phyloP scores from a whole-genome alignment of 2,329 filamentous ascomycete genomes.

The Penicillium brevicompactum region DNA sequence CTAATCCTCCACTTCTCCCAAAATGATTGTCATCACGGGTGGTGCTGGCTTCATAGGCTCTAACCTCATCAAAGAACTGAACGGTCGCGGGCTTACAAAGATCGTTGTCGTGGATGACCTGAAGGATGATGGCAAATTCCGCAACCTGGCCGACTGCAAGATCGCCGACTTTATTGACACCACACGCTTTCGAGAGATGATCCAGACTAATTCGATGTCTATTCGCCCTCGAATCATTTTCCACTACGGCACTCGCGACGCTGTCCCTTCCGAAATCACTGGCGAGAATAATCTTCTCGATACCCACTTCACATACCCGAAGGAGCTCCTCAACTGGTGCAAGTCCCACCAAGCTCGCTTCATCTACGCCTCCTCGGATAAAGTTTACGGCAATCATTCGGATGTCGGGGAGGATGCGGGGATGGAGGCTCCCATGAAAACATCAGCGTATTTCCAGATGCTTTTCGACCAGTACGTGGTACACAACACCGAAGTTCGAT shows the following conservation, averaged over 20 bases:
- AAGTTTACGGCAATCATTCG: background rate
- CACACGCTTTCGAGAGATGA: background rate
- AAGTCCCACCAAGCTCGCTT: background rate
- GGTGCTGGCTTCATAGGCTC: slow-evolving; percentile 5
- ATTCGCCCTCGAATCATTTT: slow-evolving; percentile 1
- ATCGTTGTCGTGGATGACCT: slow-evolving; percentile 4
- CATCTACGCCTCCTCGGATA: slow-evolving; percentile 6
- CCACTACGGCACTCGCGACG: background rate
- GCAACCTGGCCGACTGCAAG: slow-evolving; percentile 1
- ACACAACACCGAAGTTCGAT: background rate
- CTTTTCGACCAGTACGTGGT: slow-evolving; percentile 5
- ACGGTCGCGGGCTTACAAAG: slow-evolving; percentile 1
- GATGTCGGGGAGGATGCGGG: background rate
- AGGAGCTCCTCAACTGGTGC: slow-evolving; percentile 9
- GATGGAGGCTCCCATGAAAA: slow-evolving; percentile 1
- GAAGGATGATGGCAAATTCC: slow-evolving; percentile 4
- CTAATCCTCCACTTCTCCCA: background rate
- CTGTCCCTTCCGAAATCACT: background rate
- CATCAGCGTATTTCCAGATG: slow-evolving; percentile 4
- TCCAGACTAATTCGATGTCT: background rate
- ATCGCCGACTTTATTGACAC: slow-evolving; percentile 1
- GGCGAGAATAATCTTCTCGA: background rate
- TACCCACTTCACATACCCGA: slow-evolving; percentile 5
- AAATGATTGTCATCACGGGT: slow-evolving; percentile 5
- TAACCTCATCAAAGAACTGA: slow-evolving; percentile 5